These are phyloP conservation scores for Aspergillus nomiae DNA, from an alignment of 2,329 filamentous ascomycete genomes.

Conservation along the genomic window DNA sequence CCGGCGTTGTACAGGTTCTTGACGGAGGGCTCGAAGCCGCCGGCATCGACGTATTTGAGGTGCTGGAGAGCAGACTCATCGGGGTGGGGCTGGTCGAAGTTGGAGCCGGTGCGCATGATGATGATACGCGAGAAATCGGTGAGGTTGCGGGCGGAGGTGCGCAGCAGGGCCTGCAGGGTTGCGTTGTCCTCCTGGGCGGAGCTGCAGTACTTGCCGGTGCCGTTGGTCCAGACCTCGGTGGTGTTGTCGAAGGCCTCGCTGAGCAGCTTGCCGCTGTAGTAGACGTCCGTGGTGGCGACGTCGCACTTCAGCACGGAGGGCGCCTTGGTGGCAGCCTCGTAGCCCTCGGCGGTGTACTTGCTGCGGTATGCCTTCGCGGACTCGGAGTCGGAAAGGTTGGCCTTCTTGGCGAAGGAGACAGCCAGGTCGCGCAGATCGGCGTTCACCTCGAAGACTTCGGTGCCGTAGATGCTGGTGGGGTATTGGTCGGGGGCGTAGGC, in stretches of 20 bases:
- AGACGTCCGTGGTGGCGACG: constrained; percentile 70
- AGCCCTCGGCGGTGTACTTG: constrained; percentile 48
- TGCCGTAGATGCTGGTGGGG: constrained; percentile 64
- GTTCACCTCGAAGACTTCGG: constrained; percentile 70
- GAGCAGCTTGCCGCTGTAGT: constrained; percentile 65
- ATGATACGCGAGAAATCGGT: constrained; percentile 70
- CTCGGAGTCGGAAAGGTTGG: constrained; percentile 55
- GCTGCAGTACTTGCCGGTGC: constrained; percentile 68
- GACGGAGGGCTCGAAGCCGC: constrained; percentile 64
- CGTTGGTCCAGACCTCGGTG: constrained; percentile 66
- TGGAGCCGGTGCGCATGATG: constrained; percentile 67
- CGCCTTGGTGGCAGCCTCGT: constrained; percentile 44
- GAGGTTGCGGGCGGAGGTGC: constrained; percentile 57
- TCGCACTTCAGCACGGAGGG: constrained; percentile 68
- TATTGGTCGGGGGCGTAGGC: constrained; percentile 57
- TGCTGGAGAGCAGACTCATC: constrained; percentile 60
- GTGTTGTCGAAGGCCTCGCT: constrained; percentile 67
- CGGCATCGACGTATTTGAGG: constrained; percentile 62
- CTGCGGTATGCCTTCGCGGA: constrained; percentile 57
- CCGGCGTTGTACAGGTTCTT: constrained; percentile 69
- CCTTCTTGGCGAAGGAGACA: constrained; percentile 53
- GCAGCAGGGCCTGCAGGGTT: constrained; percentile 65
- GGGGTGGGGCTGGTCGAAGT: constrained; percentile 71
- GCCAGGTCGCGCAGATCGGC: constrained; percentile 58
- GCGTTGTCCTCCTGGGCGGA: constrained; percentile 75